Percentiles rank a stretch among this genome's conserved stretches.
Evolutionary conservation across 2,329 filamentous ascomycete genomes (phyloP).

Genomic region (Ciborinia camelliae): DNA sequence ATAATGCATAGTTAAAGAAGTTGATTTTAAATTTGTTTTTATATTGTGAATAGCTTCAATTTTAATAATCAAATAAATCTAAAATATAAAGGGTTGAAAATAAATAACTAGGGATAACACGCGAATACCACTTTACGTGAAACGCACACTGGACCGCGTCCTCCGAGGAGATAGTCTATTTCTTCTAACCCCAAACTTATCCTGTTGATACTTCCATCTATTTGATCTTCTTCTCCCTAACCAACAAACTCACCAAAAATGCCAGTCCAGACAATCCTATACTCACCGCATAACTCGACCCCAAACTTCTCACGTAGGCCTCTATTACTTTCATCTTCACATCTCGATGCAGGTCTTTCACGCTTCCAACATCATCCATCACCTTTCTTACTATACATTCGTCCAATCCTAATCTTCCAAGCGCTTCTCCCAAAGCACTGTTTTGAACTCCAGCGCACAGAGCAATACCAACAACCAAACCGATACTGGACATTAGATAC

Average conservation of each 20-base stretch:
- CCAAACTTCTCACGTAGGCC: slow-evolving; percentile 31
- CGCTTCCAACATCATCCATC: slow-evolving; percentile 25
- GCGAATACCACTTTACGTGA: too few species aligned
- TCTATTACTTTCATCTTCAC: slow-evolving; percentile 25
- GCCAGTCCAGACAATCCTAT: slow-evolving; percentile 21
- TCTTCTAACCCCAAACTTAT: too few species aligned
- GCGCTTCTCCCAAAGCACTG: not conserved
- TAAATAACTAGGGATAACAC: too few species aligned
- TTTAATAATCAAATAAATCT: too few species aligned
- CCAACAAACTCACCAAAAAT: slow-evolving; percentile 13
- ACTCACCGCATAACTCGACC: slow-evolving; percentile 28
- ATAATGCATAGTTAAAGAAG: too few species aligned
- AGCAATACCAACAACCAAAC: slow-evolving; percentile 29
- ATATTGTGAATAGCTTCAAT: too few species aligned
- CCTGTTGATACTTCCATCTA: not conserved
- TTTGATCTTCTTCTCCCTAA: slow-evolving; percentile 13
- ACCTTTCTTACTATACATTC: slow-evolving; percentile 22
- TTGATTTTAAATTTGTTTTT: too few species aligned
- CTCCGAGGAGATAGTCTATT: not conserved
- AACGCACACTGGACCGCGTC: too few species aligned
- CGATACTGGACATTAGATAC: slow-evolving; percentile 40
- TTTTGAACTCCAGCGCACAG: slow-evolving; percentile 19
- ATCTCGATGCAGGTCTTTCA: slow-evolving; percentile 21
- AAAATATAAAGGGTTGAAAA: too few species aligned
- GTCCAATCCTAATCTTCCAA: slow-evolving; percentile 17